Percentiles rank a stretch among this genome's conserved stretches.
Evolutionary conservation across 257 asterid genomes (phyloP).

Genomic region (Vinca minor): DNA sequence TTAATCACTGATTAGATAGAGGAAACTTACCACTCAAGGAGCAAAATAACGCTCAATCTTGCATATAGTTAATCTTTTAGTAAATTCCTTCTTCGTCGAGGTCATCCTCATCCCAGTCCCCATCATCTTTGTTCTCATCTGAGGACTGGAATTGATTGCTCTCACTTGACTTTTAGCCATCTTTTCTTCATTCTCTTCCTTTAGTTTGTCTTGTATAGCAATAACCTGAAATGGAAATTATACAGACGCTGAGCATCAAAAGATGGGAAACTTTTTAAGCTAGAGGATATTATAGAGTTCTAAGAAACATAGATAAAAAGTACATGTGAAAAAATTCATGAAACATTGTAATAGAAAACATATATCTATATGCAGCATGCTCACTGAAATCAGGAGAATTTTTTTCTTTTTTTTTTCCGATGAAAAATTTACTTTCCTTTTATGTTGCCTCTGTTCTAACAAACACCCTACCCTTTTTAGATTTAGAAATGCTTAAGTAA

Average conservation of each 20-base stretch:
- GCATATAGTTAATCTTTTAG: constrained; percentile 24
- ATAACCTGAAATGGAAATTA: constrained; percentile 51
- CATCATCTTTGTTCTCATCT: constrained; percentile 38
- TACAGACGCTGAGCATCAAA: constrained; percentile 14
- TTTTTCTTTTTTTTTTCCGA: neutral
- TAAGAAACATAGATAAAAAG: neutral
- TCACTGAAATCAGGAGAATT: neutral
- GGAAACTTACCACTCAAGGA: constrained; percentile 27
- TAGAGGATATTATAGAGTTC: no score
- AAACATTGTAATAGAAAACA: neutral
- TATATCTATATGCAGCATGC: neutral
- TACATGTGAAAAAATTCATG: neutral
- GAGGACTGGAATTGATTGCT: constrained; percentile 26
- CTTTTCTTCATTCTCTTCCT: constrained; percentile 62
- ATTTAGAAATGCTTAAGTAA: no score
- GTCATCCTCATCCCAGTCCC: constrained; percentile 55
- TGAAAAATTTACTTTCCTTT: neutral
- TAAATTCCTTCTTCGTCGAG: constrained; percentile 74
- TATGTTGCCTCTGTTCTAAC: no score
- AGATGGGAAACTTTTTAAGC: no score
- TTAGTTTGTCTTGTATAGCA: constrained; percentile 77
- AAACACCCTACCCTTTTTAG: no score
- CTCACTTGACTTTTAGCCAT: constrained; percentile 15
- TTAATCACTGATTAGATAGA: constrained; percentile 9
- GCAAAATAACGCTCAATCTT: constrained; percentile 13